These are phyloP conservation scores for Lachnellula hyalina DNA, from an alignment of 2,329 filamentous ascomycete genomes.

Conservation along the genomic window DNA sequence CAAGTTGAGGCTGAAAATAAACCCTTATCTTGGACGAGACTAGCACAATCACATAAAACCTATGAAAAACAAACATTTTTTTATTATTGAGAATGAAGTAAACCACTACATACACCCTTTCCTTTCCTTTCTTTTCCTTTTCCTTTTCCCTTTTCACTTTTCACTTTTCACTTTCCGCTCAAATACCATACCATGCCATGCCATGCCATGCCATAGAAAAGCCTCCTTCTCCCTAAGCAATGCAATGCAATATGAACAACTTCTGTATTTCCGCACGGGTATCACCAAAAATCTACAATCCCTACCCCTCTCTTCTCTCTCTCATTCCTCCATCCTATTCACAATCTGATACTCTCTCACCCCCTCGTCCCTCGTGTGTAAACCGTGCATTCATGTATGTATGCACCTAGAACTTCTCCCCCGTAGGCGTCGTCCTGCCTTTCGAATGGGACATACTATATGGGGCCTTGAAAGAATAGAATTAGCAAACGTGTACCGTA, in stretches of 20 bases:
- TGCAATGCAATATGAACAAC: conserved; percentile 1
- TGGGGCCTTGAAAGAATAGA: conserved; percentile 20
- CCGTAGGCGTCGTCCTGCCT: conserved; percentile 26
- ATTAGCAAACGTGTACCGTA: not conserved
- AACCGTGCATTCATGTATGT: too few species aligned
- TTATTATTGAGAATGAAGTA: not conserved
- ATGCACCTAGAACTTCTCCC: conserved; percentile 13
- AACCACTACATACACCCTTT: not conserved
- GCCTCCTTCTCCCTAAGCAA: not conserved
- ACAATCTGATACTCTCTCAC: not conserved
- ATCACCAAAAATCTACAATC: not conserved
- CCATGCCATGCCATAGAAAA: not conserved
- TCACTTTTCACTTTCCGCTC: too few species aligned
- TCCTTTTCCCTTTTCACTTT: too few species aligned
- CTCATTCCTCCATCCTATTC: not conserved
- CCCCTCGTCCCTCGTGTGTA: too few species aligned
- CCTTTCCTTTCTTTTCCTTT: too few species aligned
- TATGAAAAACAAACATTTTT: too few species aligned
- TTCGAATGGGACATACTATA: conserved; percentile 32
- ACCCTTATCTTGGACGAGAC: not conserved
- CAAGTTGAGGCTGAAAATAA: not conserved
- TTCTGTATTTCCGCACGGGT: not conserved
- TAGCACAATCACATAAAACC: too few species aligned
- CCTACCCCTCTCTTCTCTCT: not conserved
- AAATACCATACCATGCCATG: not conserved